Evolutionary conservation across 2,329 filamentous ascomycete species (phyloP), one percentile per base, ranked within the genome.

Genomic region (Hypoxylon rubiginosum): DNA sequence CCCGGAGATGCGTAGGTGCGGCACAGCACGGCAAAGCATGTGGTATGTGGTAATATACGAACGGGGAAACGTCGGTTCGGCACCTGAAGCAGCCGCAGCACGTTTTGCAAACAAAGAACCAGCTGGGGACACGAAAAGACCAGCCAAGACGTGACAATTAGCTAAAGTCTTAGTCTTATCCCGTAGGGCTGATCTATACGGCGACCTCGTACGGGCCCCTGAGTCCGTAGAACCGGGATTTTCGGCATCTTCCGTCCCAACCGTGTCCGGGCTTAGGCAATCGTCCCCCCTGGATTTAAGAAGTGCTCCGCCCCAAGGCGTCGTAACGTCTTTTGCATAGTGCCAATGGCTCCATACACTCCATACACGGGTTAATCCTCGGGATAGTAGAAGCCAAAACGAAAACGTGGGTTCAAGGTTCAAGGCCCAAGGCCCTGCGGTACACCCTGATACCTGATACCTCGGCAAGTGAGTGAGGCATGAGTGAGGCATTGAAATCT

Each of bases 251-350:
- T 39, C 58, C 65, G 58, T 39, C 26, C 26, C 50, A 28, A 51
- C 61, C 41, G 30, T 43, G 52, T 15, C 50, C n/a, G 19, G 34
- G 34, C 45, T 61, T 61, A 63, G 57, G 61, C 64, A 67, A 61
- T 5, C 4, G 21, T 46, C 8, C 24, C 48, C 59, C 62, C 30
- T 62, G 62, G 53, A 56, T 56, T 53, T 45, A 32, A 54, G 5
- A n/a, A 15, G 1, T 63, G 43, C 66, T 66, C 62, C 62, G 65
- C 65, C 65, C 58, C 65, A 59, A 3, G 34, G 17, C 65, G 65
- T 67, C 65, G 65, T 67, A 61, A 64, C 55, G 43, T n/a, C 53
- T 6, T n/a, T 53, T 15, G 32, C 11, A 15, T 39, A 39, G 34
- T 15, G 13, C 34, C 13, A 39, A 39, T 13, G 5, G 13, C 21